Evolutionary conservation across 2,329 filamentous ascomycete genomes (phyloP), one percentile per base, ranked within the genome.

Genomic region (Talaromyces islandicus): DNA sequence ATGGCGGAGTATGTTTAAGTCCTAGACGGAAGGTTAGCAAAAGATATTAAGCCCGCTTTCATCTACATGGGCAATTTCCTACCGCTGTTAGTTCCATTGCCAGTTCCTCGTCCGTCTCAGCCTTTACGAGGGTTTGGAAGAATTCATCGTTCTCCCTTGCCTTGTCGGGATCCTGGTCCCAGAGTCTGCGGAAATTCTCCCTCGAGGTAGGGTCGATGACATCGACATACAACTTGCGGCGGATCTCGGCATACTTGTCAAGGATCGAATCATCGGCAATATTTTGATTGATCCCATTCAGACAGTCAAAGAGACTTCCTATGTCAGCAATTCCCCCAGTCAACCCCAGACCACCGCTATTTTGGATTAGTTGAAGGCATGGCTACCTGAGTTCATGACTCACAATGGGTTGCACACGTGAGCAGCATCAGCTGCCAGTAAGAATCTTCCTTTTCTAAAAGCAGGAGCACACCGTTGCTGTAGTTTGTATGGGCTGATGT

Each of bases 321-420:
- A 85, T 79, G 64, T 88, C 85, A n/a, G 84, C 83, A 58, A 88
- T 83, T 0, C 85, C 85, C 6, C 85, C 84, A 0, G 84, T 87
- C 55, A 88, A 80, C 1, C 85, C 85, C 17, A 87, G 74, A 0
- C 85, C 85, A 52, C 85, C 85, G 71, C 81, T 69, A 50, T 80
- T 0, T 79, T 57, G 29, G 78, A 19, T 19, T 12, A 7, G 7
- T 19, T 11, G 60, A 19, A 25, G 2, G 0, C 2, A 12, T 54
- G n/a, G 5, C 19, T 3, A 12, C 12, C 14, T 5, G 17, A 19
- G 27, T 27, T 25, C 25, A 27, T 24, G 10, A 48, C 57, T 14
- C 21, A 80, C 79, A 46, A 46, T 24, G 43, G 43, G 62, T 82
- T 81, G 64, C 80, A 81, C n/a, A 82, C 63, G 68, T 87, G 85